Percentiles rank a stretch among this genome's conserved stretches.
These are phyloP conservation scores for Sporisorium iseilematis-ciliati DNA, from an alignment of 1,284 basidiomycete genomes.

Conservation along the genomic window DNA sequence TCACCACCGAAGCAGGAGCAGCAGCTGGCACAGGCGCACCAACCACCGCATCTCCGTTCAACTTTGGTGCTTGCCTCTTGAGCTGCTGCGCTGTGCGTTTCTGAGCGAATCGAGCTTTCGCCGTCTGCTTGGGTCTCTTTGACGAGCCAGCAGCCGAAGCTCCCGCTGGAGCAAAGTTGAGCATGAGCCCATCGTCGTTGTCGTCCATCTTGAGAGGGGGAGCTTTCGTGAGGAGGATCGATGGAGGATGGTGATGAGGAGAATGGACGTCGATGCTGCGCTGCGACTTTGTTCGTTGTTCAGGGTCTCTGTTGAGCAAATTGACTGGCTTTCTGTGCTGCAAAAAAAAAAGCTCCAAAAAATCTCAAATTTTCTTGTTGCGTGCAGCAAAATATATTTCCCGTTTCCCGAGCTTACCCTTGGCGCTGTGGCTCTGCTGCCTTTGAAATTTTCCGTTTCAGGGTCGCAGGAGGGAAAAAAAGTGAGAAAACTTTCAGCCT, in stretches of 20 bases:
- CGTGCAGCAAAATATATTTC: neutral
- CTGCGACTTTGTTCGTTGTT: neutral
- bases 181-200: conserved; percentile 65
- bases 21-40: conserved; percentile 3
- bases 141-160: conserved; percentile 18
- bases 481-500: conserved; percentile 7
- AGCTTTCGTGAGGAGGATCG: neutral
- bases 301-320: neutral
- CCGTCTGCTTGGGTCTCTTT: conserved; percentile 42
- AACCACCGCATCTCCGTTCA: neutral
- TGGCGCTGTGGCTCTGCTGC: conserved; percentile 1
- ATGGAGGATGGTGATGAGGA: neutral
- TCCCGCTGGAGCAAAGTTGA: conserved; percentile 64
- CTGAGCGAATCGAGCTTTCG: conserved; percentile 42
- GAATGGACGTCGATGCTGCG: neutral
- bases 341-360: conserved; percentile 12
- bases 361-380: conserved; percentile 24
- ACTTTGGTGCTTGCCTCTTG: conserved; percentile 19
- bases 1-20: conserved; percentile 4
- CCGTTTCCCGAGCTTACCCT: conserved; percentile 19
- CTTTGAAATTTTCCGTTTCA: conserved; percentile 5
- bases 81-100: conserved; percentile 40
- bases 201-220: conserved; percentile 54
- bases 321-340: neutral
- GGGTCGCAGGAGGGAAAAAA: conserved; percentile 23